Evolutionary conservation across 768 basidiomycete species (phyloP), one percentile per base, ranked within the genome.

Genomic region (Gymnopilus dilepis): DNA sequence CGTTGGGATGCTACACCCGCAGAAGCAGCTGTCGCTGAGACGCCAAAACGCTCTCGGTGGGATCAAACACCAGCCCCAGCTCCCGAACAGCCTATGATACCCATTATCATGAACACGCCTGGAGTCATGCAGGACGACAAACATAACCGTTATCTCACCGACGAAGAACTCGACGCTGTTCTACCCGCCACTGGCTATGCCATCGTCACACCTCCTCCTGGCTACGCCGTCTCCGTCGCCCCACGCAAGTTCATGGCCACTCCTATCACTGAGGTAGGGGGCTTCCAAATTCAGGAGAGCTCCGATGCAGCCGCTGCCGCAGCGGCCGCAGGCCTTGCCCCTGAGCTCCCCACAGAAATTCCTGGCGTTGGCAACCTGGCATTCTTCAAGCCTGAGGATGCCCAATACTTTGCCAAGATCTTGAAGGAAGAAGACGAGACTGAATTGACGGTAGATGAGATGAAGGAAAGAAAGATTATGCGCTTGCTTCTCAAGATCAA

Each of bases 381-480:
- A 5, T 99, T 99, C 81, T 95, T 99, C 85, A 99, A 99, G 76
- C 84, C 94, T 0, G 97, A 99, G 77, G 97, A 99, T 67, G 95
- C 96, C 1, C 91, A 96, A 73, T 99, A 99, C 77, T 99, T 99
- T 66, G 91, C 95, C 55, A 97, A 98, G 76, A 95, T 98, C 62
- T 74, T 94, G 58, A 94, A 92, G 72, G 94, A 97, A 77, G 96
- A 97, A 74, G 95, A 98, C 68, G 97, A 99, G 77, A 92, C 90
- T 1, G 88, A 91, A 72, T 81, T 98, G 48, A 87, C 91, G 0
- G 91, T 99, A 7, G 97, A 99, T 52, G 97, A 99, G 80, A 92
- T 99, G 88, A 99, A 99, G 79, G 97, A 99, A 79, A 89, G 97
- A 72, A 99, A 99, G 77, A 99, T 99, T 69, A 98, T 99, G 96